Evolutionary conservation across 2,329 filamentous ascomycete genomes (phyloP).

Genomic region (Scytalidium sp.): DNA sequence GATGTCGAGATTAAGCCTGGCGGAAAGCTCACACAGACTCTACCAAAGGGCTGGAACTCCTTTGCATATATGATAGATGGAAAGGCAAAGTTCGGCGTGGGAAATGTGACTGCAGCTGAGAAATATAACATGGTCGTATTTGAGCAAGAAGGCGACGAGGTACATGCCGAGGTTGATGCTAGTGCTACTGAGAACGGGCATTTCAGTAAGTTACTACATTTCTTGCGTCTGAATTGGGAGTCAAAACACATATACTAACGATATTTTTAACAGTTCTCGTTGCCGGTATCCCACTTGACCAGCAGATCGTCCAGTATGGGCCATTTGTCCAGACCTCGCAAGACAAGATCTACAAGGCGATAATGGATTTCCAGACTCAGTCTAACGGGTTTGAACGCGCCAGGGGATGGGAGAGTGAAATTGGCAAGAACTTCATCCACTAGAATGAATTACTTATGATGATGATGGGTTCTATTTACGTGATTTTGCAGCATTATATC

Average conservation of each 20-base stretch:
- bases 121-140: conserved; percentile 91
- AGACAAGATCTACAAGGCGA: conserved; percentile 72
- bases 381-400: conserved; percentile 80
- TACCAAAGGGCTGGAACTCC: conserved; percentile 83
- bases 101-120: conserved; percentile 49
- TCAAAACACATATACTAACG: conserved; percentile 13
- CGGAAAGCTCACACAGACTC: conserved; percentile 68
- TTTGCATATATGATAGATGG: conserved; percentile 87
- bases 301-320: conserved; percentile 79
- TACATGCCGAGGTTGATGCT: conserved; percentile 67
- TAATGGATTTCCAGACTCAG: conserved; percentile 70
- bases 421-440: conserved; percentile 70
- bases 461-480: too few relatives aligned
- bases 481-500: too few relatives aligned
- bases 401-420: conserved; percentile 78
- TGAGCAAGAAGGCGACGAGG: conserved; percentile 70
- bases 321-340: conserved; percentile 76
- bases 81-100: conserved; percentile 59
- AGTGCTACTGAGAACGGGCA: conserved; percentile 52
- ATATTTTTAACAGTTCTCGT: conserved; percentile 53
- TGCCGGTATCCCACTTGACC: conserved; percentile 76
- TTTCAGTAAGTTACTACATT: conserved; percentile 32
- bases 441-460: too few relatives aligned
- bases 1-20: conserved; percentile 81
- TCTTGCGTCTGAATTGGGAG: not conserved